These are phyloP conservation scores for Mucor ambiguus DNA, from an alignment of 371 early-diverging fungal species.

Conservation along the genomic window DNA sequence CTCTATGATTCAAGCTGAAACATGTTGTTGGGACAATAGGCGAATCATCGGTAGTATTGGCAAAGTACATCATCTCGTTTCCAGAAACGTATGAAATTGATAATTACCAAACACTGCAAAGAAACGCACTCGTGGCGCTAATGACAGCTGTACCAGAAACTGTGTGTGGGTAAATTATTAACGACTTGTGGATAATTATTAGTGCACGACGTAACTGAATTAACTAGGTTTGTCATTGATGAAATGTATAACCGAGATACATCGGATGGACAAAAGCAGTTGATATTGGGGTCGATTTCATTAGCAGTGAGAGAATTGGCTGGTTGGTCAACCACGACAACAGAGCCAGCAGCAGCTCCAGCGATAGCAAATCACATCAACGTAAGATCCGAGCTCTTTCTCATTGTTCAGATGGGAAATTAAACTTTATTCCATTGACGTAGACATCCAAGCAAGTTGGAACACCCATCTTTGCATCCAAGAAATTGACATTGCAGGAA, in stretches of 20 bases:
- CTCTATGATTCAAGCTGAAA: not conserved
- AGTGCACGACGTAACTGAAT: not conserved
- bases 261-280: conserved; percentile 30
- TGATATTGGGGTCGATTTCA: conserved; percentile 35
- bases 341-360: not conserved
- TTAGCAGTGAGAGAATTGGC: conserved; percentile 44
- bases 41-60: conserved; percentile 37
- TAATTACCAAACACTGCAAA: conserved; percentile 26
- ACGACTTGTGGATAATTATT: not conserved
- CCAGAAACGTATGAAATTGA: conserved; percentile 40
- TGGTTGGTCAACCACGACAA: conserved; percentile 26
- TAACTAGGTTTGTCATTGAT: conserved; percentile 41
- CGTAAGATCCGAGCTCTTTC: not conserved
- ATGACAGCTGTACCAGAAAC: conserved; percentile 37
- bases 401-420: not conserved
- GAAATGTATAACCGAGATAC: conserved; percentile 44
- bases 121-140: conserved; percentile 36
- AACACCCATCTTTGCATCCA: conserved; percentile 36
- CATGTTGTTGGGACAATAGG: conserved; percentile 15
- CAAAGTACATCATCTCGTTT: conserved; percentile 33
- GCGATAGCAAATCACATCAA: not conserved
- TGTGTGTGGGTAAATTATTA: conserved; percentile 29
- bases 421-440: not conserved
- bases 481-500: conserved; percentile 32
- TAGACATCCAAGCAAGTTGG: conserved; percentile 19